A percentile compares a stretch with the other conserved stretches of the same genome.
Evolutionary conservation across 345 rosid species (phyloP).

Genomic region (Citrus sp.): DNA sequence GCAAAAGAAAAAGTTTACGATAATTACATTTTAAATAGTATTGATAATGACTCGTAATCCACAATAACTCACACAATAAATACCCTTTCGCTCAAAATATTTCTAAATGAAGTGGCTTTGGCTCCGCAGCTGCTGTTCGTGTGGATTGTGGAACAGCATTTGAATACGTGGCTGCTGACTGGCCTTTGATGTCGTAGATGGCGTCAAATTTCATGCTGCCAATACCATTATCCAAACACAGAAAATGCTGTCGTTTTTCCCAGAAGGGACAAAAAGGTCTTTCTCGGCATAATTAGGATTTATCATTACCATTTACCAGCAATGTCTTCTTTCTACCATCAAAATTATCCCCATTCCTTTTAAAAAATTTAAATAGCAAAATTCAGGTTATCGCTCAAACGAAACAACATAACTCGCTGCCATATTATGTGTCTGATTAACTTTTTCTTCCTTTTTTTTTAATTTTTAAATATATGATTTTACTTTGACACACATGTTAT

Average conservation of each 20-base stretch:
- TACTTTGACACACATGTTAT: too few relatives aligned
- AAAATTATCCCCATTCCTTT: not conserved
- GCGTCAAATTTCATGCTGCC: not conserved
- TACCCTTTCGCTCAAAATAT: too few relatives aligned
- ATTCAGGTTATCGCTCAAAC: not conserved
- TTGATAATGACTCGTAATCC: too few relatives aligned
- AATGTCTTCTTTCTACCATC: not conserved
- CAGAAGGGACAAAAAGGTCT: not conserved
- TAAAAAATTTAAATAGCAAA: too few relatives aligned
- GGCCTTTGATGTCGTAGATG: conserved; percentile 10
- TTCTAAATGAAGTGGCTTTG: not conserved
- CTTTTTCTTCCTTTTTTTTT: not conserved
- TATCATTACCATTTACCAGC: not conserved
- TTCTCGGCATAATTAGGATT: not conserved
- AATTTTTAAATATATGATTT: too few relatives aligned
- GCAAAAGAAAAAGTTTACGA: too few relatives aligned
- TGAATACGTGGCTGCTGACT: conserved; percentile 9
- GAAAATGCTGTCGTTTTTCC: not conserved
- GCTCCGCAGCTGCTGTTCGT: not conserved
- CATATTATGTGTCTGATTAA: too few relatives aligned
- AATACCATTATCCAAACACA: not conserved
- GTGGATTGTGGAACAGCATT: conserved; percentile 17
- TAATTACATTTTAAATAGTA: too few relatives aligned
- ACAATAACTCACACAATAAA: too few relatives aligned
- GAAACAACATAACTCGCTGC: too few relatives aligned